Base-by-base conservation (phyloP, 192 early-diverging fungal species). In the Thoreauomyces humboldtii region DNA sequence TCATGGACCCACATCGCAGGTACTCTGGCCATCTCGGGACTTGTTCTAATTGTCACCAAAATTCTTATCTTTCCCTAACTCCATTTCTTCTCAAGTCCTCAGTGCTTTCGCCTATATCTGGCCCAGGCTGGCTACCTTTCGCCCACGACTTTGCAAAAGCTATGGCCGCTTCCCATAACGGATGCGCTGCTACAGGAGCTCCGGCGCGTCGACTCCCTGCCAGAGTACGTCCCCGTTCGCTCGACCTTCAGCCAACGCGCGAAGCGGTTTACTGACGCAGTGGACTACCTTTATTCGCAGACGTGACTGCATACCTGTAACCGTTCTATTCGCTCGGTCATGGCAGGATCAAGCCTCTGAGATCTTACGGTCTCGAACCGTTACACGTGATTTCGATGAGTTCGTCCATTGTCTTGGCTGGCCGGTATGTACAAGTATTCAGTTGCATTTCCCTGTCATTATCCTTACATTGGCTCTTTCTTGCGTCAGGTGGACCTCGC, bases 391-490 rank as follows among this genome's bases (percentile, higher is more conserved):
- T 38, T 92, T 88, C 73, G 70, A 84, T 21, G 71, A 84, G 36
- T 92, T 92, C 55, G 59, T 92, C 9, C 73, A 85, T 52, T 82
- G 79, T 57, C 53, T 91, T 2, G 88, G 84, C 5, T 89, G 87
- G 88, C 87, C 89, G 7, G 87, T 89, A 63, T 65, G 59, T 67
- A 28, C 6, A 15, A 4, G n/a, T n/a, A 25, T 5, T 52, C 27
- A 6, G 6, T 29, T 31, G 15, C 27, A 17, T 24, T 7, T 22
- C 47, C 47, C 9, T 7, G 7, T 48, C 47, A 19, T 7, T 17
- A 19, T 24, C 47, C 7, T 7, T 48, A 9, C 9, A 9, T 7
- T 44, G 17, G 17, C 58, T 43, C 11, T 60, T 28, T 44, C 11
- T 21, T 41, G 17, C 54, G 36, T 5, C 47, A 80, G 80, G 80